Conservation (phyloP, 345 rosid species). For the Arabidopsis suecica region DNA sequence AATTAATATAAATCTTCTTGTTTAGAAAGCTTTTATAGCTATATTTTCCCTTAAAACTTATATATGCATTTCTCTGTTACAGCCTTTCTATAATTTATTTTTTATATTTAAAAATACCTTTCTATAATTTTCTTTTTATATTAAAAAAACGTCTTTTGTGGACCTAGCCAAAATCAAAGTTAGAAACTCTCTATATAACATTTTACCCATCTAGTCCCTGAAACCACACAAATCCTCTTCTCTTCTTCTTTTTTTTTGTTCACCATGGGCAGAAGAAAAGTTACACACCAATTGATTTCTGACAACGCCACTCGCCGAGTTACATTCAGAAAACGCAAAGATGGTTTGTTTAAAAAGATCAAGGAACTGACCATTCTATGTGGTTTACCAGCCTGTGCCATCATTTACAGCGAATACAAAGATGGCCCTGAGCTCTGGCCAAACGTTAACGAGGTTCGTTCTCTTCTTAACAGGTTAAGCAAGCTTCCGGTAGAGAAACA, state of each 20-base stretch:
- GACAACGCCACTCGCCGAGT: slow-evolving; percentile 39
- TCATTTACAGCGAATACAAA: slow-evolving; percentile 48
- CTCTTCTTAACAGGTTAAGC: slow-evolving; percentile 35
- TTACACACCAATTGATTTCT: slow-evolving; percentile 39
- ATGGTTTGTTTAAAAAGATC: slow-evolving; percentile 45
- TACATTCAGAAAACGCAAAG: slow-evolving; percentile 44
- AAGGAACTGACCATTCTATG: slow-evolving; percentile 41
- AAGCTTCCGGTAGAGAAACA: slow-evolving; percentile 55
- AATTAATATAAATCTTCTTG: slow-evolving; percentile 23
- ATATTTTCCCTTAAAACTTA: slow-evolving; percentile 19
- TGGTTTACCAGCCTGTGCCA: slow-evolving; percentile 42
- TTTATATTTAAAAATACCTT: not conserved
- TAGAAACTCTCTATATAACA: slow-evolving; percentile 42
- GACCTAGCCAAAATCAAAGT: slow-evolving; percentile 30
- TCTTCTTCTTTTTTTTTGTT: not conserved
- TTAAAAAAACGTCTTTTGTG: slow-evolving; percentile 10
- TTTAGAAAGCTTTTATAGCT: slow-evolving; percentile 24
- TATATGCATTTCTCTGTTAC: not conserved
- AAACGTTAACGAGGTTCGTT: slow-evolving; percentile 30
- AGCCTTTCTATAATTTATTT: slow-evolving; percentile 4
- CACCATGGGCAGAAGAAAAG: slow-evolving; percentile 46
- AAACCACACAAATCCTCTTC: slow-evolving; percentile 23
- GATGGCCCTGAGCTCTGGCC: slow-evolving; percentile 58
- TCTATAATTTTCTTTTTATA: not conserved
- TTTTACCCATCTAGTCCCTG: not conserved